phyloP scores from a whole-genome alignment of 371 early-diverging fungal species.

The Coemansia sp. region DNA sequence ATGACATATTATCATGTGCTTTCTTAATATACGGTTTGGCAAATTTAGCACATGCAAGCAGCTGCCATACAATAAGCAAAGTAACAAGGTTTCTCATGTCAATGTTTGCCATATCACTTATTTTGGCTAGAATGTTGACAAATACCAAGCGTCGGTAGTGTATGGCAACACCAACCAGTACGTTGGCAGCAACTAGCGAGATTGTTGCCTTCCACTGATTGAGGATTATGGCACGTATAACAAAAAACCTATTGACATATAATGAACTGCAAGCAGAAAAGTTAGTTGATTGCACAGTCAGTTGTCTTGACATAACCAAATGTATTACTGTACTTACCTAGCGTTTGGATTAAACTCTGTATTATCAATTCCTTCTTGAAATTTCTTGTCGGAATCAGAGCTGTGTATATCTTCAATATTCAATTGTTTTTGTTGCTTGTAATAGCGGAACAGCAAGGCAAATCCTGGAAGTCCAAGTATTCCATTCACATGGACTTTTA shows the following conservation, averaged over 20 bases:
- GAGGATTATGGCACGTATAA: neutral
- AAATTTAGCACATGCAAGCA: neutral
- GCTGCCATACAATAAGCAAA: neutral
- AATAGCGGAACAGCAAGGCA: neutral
- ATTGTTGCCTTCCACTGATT: neutral
- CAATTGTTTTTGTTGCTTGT: neutral
- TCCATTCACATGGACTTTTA: neutral
- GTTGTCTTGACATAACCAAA: neutral
- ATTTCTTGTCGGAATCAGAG: neutral
- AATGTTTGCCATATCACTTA: neutral
- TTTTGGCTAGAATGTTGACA: neutral
- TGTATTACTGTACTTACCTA: neutral
- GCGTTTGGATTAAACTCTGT: neutral
- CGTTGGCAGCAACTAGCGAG: neutral
- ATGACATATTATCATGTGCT: neutral
- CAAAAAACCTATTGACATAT: neutral
- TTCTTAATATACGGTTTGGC: neutral
- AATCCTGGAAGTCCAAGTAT: neutral
- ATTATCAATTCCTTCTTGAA: neutral
- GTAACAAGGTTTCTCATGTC: neutral
- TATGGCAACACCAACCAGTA: neutral
- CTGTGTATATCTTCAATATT: neutral
- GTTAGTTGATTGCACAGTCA: neutral
- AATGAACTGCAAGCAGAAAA: neutral
- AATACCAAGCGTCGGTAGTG: neutral